Conservation (phyloP, 768 basidiomycete genomes). For the Leccinum longicurvipes region DNA sequence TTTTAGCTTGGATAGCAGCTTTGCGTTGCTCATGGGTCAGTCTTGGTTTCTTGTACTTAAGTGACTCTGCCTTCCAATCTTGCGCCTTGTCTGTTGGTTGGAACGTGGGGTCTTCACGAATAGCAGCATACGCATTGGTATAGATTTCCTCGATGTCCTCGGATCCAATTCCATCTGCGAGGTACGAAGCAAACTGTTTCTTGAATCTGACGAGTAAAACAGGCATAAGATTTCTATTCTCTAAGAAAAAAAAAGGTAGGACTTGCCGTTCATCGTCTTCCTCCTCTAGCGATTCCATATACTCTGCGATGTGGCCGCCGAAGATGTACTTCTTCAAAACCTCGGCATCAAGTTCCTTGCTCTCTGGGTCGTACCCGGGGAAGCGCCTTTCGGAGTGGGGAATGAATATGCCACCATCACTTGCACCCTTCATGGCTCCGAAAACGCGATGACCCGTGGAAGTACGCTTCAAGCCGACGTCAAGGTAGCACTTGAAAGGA, state of each 20-base stretch:
- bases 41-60: constrained; percentile 65
- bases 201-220: constrained; percentile 64
- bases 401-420: constrained; percentile 95
- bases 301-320: constrained; percentile 97
- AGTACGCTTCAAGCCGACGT: constrained; percentile 96
- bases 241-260: not conserved
- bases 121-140: constrained; percentile 88
- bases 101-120: constrained; percentile 92
- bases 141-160: constrained; percentile 98
- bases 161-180: constrained; percentile 91
- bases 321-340: constrained; percentile 96
- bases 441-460: constrained; percentile 97
- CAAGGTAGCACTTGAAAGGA: constrained; percentile 99
- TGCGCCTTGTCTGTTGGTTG: constrained; percentile 83
- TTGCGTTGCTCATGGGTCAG: constrained; percentile 78
- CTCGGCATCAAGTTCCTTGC: constrained; percentile 91
- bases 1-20: constrained; percentile 80
- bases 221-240: not conserved
- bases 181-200: constrained; percentile 94
- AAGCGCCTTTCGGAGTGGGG: constrained; percentile 98
- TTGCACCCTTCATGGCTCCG: constrained; percentile 98
- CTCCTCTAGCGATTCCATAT: constrained; percentile 99
- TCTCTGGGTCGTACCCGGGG: constrained; percentile 94
- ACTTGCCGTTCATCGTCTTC: constrained; percentile 94
- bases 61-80: constrained; percentile 87